Percentiles rank a stretch among this genome's conserved stretches.
Conservation (phyloP, 108 stramenopile genomes). For the Skeletonema costatum region DNA sequence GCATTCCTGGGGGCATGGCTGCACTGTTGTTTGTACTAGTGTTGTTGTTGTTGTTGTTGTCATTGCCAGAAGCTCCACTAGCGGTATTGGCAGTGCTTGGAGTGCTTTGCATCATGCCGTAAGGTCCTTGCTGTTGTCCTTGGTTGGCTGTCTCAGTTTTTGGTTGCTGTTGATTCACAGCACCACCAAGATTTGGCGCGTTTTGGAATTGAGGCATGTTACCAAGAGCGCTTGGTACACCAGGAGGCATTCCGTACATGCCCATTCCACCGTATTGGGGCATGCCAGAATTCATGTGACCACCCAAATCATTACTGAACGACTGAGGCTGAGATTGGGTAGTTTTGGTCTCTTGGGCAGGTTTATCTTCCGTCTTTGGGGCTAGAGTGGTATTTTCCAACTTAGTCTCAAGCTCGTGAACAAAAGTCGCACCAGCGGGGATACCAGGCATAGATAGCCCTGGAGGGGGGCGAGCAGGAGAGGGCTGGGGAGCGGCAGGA, state of each 20-base stretch:
- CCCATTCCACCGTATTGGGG: conserved; percentile 65
- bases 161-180: conserved; percentile 69
- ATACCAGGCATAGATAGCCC: conserved; percentile 89
- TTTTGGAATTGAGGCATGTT: conserved; percentile 52
- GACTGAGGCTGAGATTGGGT: conserved; percentile 44
- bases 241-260: conserved; percentile 47
- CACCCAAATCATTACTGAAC: conserved; percentile 23
- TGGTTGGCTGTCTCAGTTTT: conserved; percentile 17
- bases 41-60: conserved; percentile 38
- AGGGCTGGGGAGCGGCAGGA: conserved; percentile 47
- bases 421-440: conserved; percentile 80
- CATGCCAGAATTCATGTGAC: conserved; percentile 51
- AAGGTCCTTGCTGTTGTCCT: conserved; percentile 29
- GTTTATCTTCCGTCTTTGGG: conserved; percentile 28
- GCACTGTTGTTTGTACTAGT: conserved; percentile 17
- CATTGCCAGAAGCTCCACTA: conserved; percentile 35
- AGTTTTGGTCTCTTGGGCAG: conserved; percentile 7
- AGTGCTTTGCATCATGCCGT: conserved; percentile 45
- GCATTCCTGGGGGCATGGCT: conserved; percentile 82
- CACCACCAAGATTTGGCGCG: conserved; percentile 36
- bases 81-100: conserved; percentile 17
- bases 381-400: conserved; percentile 62
- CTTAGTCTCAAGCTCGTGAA: conserved; percentile 85
- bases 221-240: conserved; percentile 33
- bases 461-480: conserved; percentile 86